These are phyloP conservation scores for Bisporella sp. DNA, from an alignment of 2,329 filamentous ascomycete species.

Conservation along the genomic window DNA sequence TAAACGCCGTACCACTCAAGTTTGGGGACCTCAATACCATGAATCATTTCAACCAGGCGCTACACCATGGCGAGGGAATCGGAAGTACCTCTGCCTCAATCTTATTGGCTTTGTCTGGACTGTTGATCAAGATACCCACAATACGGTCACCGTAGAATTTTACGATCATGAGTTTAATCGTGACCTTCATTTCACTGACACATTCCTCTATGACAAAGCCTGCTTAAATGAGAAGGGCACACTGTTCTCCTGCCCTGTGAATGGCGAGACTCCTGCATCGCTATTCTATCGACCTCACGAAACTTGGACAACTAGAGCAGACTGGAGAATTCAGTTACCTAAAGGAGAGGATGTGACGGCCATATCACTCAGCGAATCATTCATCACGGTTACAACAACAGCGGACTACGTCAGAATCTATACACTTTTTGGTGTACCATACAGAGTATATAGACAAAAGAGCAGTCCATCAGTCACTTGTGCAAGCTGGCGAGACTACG, in stretches of 20 bases:
- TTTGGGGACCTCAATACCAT: slow-evolving; percentile 60
- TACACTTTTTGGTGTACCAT: slow-evolving; percentile 85
- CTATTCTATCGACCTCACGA: slow-evolving; percentile 98
- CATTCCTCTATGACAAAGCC: slow-evolving; percentile 92
- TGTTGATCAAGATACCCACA: slow-evolving; percentile 85
- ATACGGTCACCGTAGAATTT: slow-evolving; percentile 95
- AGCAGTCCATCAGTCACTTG: slow-evolving; percentile 86
- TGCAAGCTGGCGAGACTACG: slow-evolving; percentile 89
- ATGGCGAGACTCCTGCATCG: slow-evolving; percentile 58
- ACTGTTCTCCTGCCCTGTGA: slow-evolving; percentile 75
- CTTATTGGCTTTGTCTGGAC: slow-evolving; percentile 95
- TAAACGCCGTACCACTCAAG: slow-evolving; percentile 27
- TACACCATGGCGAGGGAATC: slow-evolving; percentile 91
- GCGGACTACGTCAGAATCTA: slow-evolving; percentile 87
- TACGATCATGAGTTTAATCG: slow-evolving; percentile 89
- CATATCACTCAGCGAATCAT: slow-evolving; percentile 86
- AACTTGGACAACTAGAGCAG: slow-evolving; percentile 84
- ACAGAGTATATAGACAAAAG: slow-evolving; percentile 86
- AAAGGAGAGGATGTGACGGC: slow-evolving; percentile 79
- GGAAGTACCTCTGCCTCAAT: slow-evolving; percentile 90
- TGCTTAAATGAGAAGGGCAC: slow-evolving; percentile 81
- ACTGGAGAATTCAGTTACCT: slow-evolving; percentile 88
- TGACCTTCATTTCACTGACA: slow-evolving; percentile 97
- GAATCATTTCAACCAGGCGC: slow-evolving; percentile 87
- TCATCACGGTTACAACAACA: slow-evolving; percentile 81